phyloP scores from a whole-genome alignment of 192 early-diverging fungal genomes.

The Gigaspora rosea region DNA sequence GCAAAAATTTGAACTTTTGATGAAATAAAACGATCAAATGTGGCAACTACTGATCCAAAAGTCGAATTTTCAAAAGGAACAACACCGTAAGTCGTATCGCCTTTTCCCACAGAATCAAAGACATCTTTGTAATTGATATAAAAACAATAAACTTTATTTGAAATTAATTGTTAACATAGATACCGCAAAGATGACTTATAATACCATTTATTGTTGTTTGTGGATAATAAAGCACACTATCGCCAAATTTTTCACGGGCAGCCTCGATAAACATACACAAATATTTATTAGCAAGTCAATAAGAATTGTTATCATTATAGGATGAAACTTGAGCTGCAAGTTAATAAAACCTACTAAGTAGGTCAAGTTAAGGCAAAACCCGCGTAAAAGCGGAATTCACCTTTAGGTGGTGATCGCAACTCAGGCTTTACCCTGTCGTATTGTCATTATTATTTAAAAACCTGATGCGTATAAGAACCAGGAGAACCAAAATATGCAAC shows the following conservation, averaged over 20 bases:
- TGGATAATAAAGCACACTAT: constrained; percentile 72
- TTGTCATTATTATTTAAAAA: constrained; percentile 39
- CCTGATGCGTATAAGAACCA: constrained; percentile 91
- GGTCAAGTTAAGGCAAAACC: not conserved
- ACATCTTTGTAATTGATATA: constrained; percentile 56
- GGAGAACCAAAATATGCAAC: constrained; percentile 90
- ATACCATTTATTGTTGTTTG: constrained; percentile 56
- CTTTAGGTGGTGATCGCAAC: not conserved
- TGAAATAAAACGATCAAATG: constrained; percentile 77
- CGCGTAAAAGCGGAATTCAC: not conserved
- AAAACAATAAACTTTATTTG: not conserved
- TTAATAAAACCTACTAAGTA: not conserved
- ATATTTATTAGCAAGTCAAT: not conserved
- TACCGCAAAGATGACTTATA: not conserved
- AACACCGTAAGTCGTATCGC: constrained; percentile 81
- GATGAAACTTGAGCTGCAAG: no score
- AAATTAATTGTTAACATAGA: not conserved
- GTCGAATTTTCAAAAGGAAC: constrained; percentile 97
- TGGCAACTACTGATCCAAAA: constrained; percentile 80
- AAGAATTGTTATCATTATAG: not conserved
- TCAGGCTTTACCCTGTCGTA: not conserved
- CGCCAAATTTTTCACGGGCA: constrained; percentile 67
- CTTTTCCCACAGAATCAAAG: constrained; percentile 73
- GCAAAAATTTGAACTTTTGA: constrained; percentile 70
- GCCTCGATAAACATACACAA: not conserved